A percentile compares a stretch with the other conserved stretches of the same genome.
Evolutionary conservation across 2,329 filamentous ascomycete species (phyloP).

Genomic region (Aspergillaceae sp.): DNA sequence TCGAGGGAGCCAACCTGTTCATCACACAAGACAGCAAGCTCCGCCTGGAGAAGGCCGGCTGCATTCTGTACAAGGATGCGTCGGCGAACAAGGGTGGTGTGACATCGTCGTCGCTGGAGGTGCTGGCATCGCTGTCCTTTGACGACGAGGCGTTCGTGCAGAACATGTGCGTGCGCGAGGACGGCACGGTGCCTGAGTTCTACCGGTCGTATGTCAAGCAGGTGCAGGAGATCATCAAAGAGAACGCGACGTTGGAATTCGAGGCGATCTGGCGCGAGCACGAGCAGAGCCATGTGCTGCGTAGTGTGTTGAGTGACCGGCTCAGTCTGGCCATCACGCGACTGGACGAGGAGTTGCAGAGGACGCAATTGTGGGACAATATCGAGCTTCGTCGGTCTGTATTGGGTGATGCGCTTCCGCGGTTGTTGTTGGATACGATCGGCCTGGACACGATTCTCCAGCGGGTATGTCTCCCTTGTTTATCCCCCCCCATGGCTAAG

Average conservation of each 20-base stretch:
- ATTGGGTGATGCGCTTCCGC: slow-evolving; percentile 75
- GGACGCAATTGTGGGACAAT: slow-evolving; percentile 85
- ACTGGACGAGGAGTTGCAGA: slow-evolving; percentile 90
- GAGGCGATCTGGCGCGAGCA: slow-evolving; percentile 97
- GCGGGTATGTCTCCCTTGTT: slow-evolving; percentile 48
- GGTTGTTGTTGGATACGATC: slow-evolving; percentile 76
- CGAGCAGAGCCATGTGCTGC: slow-evolving; percentile 65
- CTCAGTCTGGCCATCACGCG: slow-evolving; percentile 90
- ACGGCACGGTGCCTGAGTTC: slow-evolving; percentile 75
- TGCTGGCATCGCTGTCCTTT: slow-evolving; percentile 88
- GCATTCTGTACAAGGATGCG: slow-evolving; percentile 93
- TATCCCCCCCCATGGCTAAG: neutral
- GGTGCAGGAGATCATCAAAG: slow-evolving; percentile 82
- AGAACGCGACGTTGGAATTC: slow-evolving; percentile 89
- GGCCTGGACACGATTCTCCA: slow-evolving; percentile 79
- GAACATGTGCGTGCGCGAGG: slow-evolving; percentile 82
- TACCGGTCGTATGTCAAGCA: slow-evolving; percentile 88
- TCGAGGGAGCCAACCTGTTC: slow-evolving; percentile 96
- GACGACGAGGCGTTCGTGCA: slow-evolving; percentile 79
- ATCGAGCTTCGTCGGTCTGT: slow-evolving; percentile 67
- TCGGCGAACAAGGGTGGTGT: slow-evolving; percentile 98
- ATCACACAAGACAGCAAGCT: slow-evolving; percentile 98
- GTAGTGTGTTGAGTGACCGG: slow-evolving; percentile 84
- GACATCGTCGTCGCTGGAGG: slow-evolving; percentile 92
- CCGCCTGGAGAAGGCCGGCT: slow-evolving; percentile 87